Base-by-base conservation (phyloP, 2,329 filamentous ascomycete species). In the Metarhizium guizhouense region DNA sequence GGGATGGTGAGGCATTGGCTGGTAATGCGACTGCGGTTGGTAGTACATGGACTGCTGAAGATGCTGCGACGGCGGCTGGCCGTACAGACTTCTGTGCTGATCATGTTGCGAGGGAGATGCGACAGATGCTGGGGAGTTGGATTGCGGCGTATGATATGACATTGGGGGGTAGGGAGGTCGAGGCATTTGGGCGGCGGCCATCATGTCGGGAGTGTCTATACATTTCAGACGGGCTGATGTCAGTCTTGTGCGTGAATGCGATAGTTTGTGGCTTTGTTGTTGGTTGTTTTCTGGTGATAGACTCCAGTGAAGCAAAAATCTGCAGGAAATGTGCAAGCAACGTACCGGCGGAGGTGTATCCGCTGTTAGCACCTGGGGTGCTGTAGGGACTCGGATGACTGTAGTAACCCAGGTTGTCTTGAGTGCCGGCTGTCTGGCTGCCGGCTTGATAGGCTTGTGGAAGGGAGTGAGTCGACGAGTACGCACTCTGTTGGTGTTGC, bases 41-140 rank as follows among this genome's bases (percentile, higher is more conserved):
- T 86, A 86, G 77, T 96, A 96, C 83, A 96, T 90, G 40, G 87
- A 78, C 65, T 83, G 85, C 62, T 88, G 88, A 63, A 89, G 82
- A 72, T 95, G 83, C 70, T 94, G 89, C 55, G 87, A 84, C 42
- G 85, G 76, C 52, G 87, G 86, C 65, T 92, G 88, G 40, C 84
- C 86, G 72, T 96, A 97, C 68, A 97, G 82, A 65, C 84, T 86
- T 63, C 92, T 81, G 74, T 95, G 90, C 67, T 93, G 90, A 68
- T 97, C 93, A 72, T 96, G 91, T 56, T 85, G 82, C 56, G 91
- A 90, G 25, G 90, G 87, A 38, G 93, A 96, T 60, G 92, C 88
- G 64, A 96, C 92, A 52, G 92, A 95, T 43, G 90, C 90, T 51
- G 93, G 93, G 55, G 93, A 96, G 72, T 93, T 95, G 56, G 92